A percentile compares a stretch with the other conserved stretches of the same genome.
Evolutionary conservation across 1,284 basidiomycete genomes (phyloP).

Genomic region (Xerocomus amazonicus): DNA sequence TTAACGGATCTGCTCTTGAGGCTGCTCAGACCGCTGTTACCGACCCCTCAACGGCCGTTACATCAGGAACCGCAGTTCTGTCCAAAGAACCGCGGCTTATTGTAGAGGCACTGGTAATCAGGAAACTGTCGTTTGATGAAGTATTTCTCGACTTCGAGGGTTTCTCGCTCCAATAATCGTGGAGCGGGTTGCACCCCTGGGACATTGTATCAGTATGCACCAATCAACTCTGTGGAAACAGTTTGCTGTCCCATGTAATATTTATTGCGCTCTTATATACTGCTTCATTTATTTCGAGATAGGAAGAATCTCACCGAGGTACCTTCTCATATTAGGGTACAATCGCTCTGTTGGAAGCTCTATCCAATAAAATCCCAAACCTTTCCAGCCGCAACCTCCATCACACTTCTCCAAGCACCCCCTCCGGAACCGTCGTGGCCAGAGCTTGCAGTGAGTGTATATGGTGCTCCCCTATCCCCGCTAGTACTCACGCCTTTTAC

Average conservation of each 20-base stretch:
- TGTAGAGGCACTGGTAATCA: conserved; percentile 74
- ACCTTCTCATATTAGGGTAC: too few relatives aligned
- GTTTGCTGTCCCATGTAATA: too few relatives aligned
- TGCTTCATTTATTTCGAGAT: too few relatives aligned
- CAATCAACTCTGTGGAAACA: background rate
- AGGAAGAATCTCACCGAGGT: too few relatives aligned
- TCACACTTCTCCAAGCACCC: conserved; percentile 45
- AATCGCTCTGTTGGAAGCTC: background rate
- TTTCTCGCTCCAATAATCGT: conserved; percentile 45
- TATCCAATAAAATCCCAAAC: conserved; percentile 38
- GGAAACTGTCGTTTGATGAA: conserved; percentile 69
- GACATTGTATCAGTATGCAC: background rate
- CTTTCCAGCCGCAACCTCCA: conserved; percentile 41
- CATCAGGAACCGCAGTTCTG: background rate
- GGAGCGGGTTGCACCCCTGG: background rate
- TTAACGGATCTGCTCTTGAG: conserved; percentile 27
- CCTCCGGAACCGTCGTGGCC: conserved; percentile 36
- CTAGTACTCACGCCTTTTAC: conserved; percentile 73
- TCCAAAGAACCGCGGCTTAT: conserved; percentile 51
- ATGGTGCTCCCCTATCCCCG: conserved; percentile 74
- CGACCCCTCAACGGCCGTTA: conserved; percentile 9
- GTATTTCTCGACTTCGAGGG: conserved; percentile 70
- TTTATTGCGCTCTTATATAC: background rate
- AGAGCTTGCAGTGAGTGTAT: conserved; percentile 37
- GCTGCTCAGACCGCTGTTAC: conserved; percentile 32